Conservation (phyloP, 2,329 filamentous ascomycete species). For the Penicillium sp. region DNA sequence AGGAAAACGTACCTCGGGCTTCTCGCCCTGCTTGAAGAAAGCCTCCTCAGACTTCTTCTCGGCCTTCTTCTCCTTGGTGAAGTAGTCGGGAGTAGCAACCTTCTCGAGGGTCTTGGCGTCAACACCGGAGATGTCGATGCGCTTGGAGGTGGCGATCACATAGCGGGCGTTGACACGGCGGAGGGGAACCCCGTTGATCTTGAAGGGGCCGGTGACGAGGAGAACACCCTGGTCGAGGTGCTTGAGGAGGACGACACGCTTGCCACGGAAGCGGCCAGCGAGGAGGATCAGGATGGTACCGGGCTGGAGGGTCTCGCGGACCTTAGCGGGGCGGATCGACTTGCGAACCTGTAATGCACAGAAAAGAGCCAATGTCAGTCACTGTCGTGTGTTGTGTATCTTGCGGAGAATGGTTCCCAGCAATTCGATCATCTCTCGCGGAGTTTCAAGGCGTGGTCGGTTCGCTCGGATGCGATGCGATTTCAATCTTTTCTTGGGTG, state of each 20-base stretch:
- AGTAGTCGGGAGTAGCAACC: constrained; percentile 89
- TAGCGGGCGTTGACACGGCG: constrained; percentile 65
- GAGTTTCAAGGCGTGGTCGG: not conserved
- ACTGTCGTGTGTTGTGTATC: constrained; percentile 3
- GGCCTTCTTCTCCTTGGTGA: constrained; percentile 85
- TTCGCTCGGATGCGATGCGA: constrained; percentile 16
- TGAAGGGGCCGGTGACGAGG: constrained; percentile 99
- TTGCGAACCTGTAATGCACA: constrained; percentile 77
- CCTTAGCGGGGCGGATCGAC: constrained; percentile 81
- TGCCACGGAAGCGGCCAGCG: constrained; percentile 98
- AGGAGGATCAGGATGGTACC: constrained; percentile 98
- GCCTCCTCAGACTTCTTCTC: constrained; percentile 98
- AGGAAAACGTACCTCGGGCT: constrained; percentile 75
- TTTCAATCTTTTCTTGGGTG: not conserved
- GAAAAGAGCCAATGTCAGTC: constrained; percentile 28
- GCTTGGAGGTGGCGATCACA: constrained; percentile 53
- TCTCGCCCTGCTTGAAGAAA: constrained; percentile 99
- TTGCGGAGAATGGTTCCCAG: not conserved
- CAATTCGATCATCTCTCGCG: not conserved
- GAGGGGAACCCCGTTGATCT: constrained; percentile 99
- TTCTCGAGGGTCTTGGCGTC: constrained; percentile 74
- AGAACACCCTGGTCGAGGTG: constrained; percentile 95
- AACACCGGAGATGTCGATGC: constrained; percentile 70
- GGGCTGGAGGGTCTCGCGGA: constrained; percentile 86
- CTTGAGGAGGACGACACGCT: constrained; percentile 99